Evolutionary conservation across 441 rosid species (phyloP), one percentile per base, ranked within the genome.

Genomic region (Populus hybrid): DNA sequence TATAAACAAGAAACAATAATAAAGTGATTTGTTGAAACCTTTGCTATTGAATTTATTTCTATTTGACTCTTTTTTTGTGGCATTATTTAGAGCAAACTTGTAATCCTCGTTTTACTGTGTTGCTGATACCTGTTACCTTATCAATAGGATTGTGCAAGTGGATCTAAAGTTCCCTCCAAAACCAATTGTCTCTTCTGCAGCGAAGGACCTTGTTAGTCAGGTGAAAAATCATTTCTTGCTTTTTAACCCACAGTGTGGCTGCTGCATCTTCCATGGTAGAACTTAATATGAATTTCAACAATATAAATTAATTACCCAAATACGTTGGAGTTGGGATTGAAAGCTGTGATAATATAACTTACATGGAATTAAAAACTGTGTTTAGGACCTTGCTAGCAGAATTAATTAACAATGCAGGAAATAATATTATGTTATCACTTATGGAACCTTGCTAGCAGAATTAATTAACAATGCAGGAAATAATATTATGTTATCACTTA

Each of bases 141-240:
- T 75, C 23, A 34, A 69, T 82, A 96, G 99, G 87, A 96, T 96
- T 86, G 89, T 96, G 84, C 98, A 96, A 85, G 99, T 96, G 73
- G 98, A 96, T 81, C 82, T 96, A 70, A 96, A 94, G 84, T 96
- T 96, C 79, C 98, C 97, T 67, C 77, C 91, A 2, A 94, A 92
- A 84, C 98, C 98, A 10, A 83, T 93, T 8, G 88, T 94, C 10
- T 96, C 99, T 78, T 84, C 95, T 69, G 77, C 91, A 73, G 99
- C 98, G 69, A 94, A 96, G 85, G 98, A 96, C 82, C 92, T 94
- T 20, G 87, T 94, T 50, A 88, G 91, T 82, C 94, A 91, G 98
- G 99, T 94, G 70, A 63, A n/a, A 57, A 16, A 32, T 21, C 32
- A 65, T 67, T 42, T 75, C 40, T 24, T 28, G 42, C 32, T 36